A percentile compares a stretch with the other conserved stretches of the same genome.
These are phyloP conservation scores for Truncatella angustata DNA, from an alignment of 2,329 filamentous ascomycete species.

Conservation along the genomic window DNA sequence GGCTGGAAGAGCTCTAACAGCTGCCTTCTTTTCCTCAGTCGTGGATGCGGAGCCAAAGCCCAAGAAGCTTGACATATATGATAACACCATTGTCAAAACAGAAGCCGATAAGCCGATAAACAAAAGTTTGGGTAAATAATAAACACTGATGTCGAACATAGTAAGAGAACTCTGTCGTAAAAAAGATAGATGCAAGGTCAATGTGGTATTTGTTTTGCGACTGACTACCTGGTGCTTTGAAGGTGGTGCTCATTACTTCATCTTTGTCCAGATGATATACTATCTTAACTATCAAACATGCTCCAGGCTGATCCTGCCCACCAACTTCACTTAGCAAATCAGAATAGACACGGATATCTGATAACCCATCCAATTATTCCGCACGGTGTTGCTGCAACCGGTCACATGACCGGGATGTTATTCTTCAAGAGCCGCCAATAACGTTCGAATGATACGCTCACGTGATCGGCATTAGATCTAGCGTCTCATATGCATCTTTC, in stretches of 20 bases:
- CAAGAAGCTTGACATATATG: background rate
- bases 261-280: no score
- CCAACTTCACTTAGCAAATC: background rate
- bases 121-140: background rate
- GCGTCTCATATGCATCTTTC: no score
- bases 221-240: no score
- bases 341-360: background rate
- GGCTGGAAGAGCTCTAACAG: slow-evolving; percentile 28
- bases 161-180: no score
- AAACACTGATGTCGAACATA: no score
- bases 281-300: background rate
- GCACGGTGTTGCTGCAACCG: background rate
- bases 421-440: no score
- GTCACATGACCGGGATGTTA: slow-evolving; percentile 1
- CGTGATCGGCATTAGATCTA: background rate
- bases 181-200: no score
- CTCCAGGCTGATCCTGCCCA: no score
- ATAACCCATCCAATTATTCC: background rate
- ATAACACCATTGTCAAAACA: background rate
- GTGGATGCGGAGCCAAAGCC: background rate
- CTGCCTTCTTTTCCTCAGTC: background rate
- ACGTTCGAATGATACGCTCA: background rate
- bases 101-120: background rate
- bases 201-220: no score
- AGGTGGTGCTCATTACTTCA: no score